These are phyloP conservation scores for Wickerhamomyces xylosicus DNA, from an alignment of 805 yeast species.

Conservation along the genomic window DNA sequence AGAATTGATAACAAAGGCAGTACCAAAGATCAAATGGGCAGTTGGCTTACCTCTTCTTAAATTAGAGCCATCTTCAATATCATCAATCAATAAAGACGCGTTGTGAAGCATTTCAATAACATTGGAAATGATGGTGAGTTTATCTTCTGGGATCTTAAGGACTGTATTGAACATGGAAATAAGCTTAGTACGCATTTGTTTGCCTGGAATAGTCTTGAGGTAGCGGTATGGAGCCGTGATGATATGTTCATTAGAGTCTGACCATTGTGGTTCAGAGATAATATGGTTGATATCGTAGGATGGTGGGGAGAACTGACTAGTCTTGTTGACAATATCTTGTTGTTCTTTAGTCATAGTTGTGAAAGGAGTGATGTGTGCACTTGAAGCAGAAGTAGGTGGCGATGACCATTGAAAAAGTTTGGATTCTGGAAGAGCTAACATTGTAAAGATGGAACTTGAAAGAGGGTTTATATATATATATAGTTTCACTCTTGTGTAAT, in stretches of 20 bases:
- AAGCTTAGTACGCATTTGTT: conserved; percentile 21
- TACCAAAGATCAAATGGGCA: conserved; percentile 70
- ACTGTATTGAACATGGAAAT: conserved; percentile 45
- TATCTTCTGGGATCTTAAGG: conserved; percentile 29
- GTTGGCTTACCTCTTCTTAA: conserved; percentile 71
- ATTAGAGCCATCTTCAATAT: conserved; percentile 71
- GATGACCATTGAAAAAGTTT: neutral
- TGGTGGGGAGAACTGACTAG: neutral
- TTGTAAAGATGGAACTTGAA: no score
- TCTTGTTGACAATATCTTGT: neutral
- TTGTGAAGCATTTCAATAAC: conserved; percentile 54
- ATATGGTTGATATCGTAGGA: neutral
- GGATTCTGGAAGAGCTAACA: neutral
- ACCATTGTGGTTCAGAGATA: conserved; percentile 5
- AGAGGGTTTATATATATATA: neutral
- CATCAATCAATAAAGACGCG: conserved; percentile 69
- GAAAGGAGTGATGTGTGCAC: neutral
- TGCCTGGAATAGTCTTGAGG: conserved; percentile 15
- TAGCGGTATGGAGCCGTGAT: conserved; percentile 18
- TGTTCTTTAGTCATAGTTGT: neutral
- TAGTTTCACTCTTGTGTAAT: neutral
- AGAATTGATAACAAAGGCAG: conserved; percentile 71
- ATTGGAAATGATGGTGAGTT: conserved; percentile 29
- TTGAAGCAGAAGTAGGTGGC: neutral
- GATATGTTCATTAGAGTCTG: conserved; percentile 3